phyloP scores from a whole-genome alignment of 169 alveolate genomes.

The Plasmodium knowlesi region DNA sequence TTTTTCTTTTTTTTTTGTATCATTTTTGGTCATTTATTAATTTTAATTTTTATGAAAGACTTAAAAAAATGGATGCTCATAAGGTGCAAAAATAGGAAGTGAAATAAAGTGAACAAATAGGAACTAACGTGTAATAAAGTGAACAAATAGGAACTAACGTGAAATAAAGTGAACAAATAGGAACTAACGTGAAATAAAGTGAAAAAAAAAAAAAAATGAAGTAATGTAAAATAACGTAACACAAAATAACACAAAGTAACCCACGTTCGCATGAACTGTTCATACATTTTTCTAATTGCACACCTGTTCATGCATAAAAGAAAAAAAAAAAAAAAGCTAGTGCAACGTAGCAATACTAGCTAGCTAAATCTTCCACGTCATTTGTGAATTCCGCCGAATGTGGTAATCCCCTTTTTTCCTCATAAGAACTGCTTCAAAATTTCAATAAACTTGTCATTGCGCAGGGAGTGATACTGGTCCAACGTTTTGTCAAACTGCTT shows the following conservation, averaged over 20 bases:
- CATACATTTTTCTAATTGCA: constrained; percentile 3
- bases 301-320: background rate
- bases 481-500: constrained; percentile 73
- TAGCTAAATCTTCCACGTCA: background rate
- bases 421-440: constrained; percentile 50
- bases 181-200: background rate
- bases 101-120: background rate
- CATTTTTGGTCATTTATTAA: constrained; percentile 1
- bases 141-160: background rate
- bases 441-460: constrained; percentile 69
- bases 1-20: background rate
- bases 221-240: no score
- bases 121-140: background rate
- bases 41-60: background rate
- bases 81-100: background rate
- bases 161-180: background rate
- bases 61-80: background rate
- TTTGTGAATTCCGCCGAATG: background rate
- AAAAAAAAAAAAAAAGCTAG: background rate
- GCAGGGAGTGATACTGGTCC: constrained; percentile 43
- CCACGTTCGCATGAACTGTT: background rate
- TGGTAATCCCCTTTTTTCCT: background rate
- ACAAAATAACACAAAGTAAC: background rate
- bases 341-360: background rate
- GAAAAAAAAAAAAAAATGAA: background rate